Evolutionary conservation across 202 grass and related monocot species (phyloP), one percentile per base, ranked within the genome.

Genomic region (Eragrostis tef): DNA sequence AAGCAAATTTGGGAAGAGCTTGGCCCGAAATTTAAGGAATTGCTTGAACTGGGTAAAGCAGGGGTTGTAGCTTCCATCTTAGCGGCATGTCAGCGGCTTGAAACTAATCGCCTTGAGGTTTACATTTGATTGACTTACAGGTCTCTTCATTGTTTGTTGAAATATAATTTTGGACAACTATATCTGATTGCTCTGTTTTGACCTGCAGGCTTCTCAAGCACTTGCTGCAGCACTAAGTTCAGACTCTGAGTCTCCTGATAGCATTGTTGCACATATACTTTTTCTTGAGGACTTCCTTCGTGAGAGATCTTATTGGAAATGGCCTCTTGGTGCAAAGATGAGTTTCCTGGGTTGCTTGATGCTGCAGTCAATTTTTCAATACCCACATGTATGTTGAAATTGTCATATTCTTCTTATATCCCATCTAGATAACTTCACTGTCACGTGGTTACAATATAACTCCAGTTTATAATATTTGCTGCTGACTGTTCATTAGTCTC

Each of bases 271-370:
- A 68, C 93, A 67, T 73, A 79, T 99, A 49, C 81, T 93, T 78
- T 98, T 88, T 86, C 83, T 99, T 80, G 89, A 99, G 81, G 86
- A 71, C 81, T 93, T 87, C 62, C 70, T 95, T 9, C 36, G 49
- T 9, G 77, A 95, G 49, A 90, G 85, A 67, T 87, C 96, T 70
- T 53, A 60, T 72, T 98, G 96, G 92, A 63, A 88, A 87, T 99
- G 96, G 96, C 75, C 80, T 56, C 47, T 45, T 85, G 80, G 69
- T n/a, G 78, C 29, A 71, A 95, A 88, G 76, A 99, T 95, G 92
- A 90, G 88, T 79, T 85, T 95, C 64, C 81, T 99, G 62, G 92
- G 92, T 81, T 99, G 93, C 82, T 85, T 99, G 51, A 93, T 99
- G 93, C 77, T 99, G 49, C 90, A 99, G 76, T 91, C 87, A 22